Conservation (phyloP, 192 early-diverging fungal species). For the Dissophora globulifera region DNA sequence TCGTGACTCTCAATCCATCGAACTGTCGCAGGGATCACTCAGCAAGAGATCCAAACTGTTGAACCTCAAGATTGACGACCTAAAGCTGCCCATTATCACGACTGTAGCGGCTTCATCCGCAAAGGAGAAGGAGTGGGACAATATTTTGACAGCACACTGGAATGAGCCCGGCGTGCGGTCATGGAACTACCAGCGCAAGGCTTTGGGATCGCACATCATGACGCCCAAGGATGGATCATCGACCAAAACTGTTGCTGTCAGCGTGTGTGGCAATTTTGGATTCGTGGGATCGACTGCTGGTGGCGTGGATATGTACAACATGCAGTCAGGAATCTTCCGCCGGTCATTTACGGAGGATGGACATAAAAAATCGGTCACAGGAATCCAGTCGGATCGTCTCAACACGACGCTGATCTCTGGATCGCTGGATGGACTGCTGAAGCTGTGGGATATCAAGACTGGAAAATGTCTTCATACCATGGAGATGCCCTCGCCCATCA, state of each 20-base stretch:
- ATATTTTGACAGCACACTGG: slow-evolving; percentile 88
- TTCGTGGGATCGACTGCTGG: slow-evolving; percentile 85
- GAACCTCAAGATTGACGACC: slow-evolving; percentile 66
- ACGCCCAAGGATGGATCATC: slow-evolving; percentile 67
- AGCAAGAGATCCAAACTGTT: slow-evolving; percentile 75
- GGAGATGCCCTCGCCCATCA: slow-evolving; percentile 71
- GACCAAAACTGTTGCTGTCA: slow-evolving; percentile 77
- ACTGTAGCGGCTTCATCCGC: slow-evolving; percentile 74
- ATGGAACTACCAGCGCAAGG: slow-evolving; percentile 85
- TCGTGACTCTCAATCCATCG: slow-evolving; percentile 85
- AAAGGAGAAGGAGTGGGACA: slow-evolving; percentile 89
- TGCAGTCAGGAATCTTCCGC: slow-evolving; percentile 90
- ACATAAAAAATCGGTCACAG: slow-evolving; percentile 86
- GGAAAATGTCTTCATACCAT: slow-evolving; percentile 71
- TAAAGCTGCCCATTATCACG: slow-evolving; percentile 79
- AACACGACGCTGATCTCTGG: slow-evolving; percentile 79
- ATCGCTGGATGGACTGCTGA: slow-evolving; percentile 84
- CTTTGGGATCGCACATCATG: slow-evolving; percentile 77
- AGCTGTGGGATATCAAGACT: slow-evolving; percentile 89
- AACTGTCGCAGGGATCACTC: slow-evolving; percentile 86
- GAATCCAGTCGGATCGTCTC: slow-evolving; percentile 77
- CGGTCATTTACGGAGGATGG: slow-evolving; percentile 73
- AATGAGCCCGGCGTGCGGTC: slow-evolving; percentile 77
- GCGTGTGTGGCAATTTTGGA: slow-evolving; percentile 94
- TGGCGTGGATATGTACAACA: slow-evolving; percentile 89